Evolutionary conservation across 2,329 filamentous ascomycete species (phyloP), one percentile per base, ranked within the genome.

Genomic region (Tolypocladium endophyticum): DNA sequence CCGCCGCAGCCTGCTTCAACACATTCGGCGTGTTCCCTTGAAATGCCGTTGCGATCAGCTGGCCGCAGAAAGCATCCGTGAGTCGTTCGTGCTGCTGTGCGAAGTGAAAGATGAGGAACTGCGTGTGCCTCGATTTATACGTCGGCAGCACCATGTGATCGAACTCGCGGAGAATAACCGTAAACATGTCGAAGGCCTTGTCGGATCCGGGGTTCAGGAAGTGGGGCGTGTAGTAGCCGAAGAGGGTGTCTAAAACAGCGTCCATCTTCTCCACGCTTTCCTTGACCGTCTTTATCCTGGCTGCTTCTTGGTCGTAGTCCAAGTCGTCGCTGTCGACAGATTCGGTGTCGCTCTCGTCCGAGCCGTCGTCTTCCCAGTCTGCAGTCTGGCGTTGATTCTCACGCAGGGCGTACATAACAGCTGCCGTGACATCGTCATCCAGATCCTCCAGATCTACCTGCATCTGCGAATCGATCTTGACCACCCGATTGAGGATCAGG

Each of bases 31-130:
- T 84, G 62, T 87, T 87, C 39, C 79, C 78, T 71, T 90, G 72
- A 59, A 76, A 77, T 1, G 75, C 74, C 4, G 72, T 74, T 30
- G 73, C 71, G 43, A 77, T 76, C 64, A 93, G 88, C 30, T 87
- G 87, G 39, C 88, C 88, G 52, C 90, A 87, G 69, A 97, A 97
- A 56, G 87, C 84, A 68, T 94, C 90, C 60, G 90, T 87, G 55
- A 96, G 84, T 53, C 83, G 81, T 36, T 89, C 86, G 11, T 90
- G 89, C 60, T 83, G 84, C 73, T 99, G 93, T 20, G 90, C 89
- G 71, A 96, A 97, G 74, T 97, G 93, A 74, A 99, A 99, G 57
- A 97, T 82, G 55, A 99, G 83, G 67, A 97, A 99, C 69, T 99
- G 94, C 0, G 92, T 92, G 72, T 97, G 93, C 39, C 94, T 87